These are phyloP conservation scores for Aaosphaeria arxii DNA, from an alignment of 2,329 filamentous ascomycete species.

Conservation along the genomic window DNA sequence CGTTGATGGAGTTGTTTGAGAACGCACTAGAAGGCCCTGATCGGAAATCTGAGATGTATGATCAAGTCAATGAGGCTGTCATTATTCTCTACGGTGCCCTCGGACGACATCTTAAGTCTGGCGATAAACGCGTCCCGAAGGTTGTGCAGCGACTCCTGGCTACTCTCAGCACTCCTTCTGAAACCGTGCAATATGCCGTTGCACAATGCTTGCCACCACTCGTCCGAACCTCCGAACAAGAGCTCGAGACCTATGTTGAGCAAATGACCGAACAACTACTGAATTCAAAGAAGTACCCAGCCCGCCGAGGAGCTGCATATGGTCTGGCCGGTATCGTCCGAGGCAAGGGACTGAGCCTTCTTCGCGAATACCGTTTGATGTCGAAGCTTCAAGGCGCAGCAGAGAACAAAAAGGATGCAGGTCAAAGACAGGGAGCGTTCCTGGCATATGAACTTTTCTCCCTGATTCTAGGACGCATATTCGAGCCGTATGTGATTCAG, in stretches of 20 bases:
- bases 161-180: constrained; percentile 90
- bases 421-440: constrained; percentile 84
- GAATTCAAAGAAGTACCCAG: constrained; percentile 86
- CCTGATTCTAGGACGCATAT: constrained; percentile 78
- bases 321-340: constrained; percentile 86
- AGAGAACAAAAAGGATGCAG: constrained; percentile 93
- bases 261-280: constrained; percentile 80
- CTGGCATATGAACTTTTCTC: constrained; percentile 90
- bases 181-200: constrained; percentile 94
- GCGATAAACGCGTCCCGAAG: constrained; percentile 82
- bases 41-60: constrained; percentile 74
- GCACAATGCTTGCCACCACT: constrained; percentile 90
- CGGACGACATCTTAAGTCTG: constrained; percentile 77
- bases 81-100: constrained; percentile 96
- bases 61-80: constrained; percentile 93
- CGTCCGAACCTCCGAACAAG: constrained; percentile 75
- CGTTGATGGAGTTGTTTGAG: constrained; percentile 90
- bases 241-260: constrained; percentile 76
- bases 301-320: constrained; percentile 88
- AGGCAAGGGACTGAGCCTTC: constrained; percentile 77
- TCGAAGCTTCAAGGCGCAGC: constrained; percentile 73
- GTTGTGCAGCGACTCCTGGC: constrained; percentile 83
- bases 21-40: constrained; percentile 81
- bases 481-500: constrained; percentile 95
- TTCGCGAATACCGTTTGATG: constrained; percentile 85